Evolutionary conservation across 495 filamentous ascomycete species (phyloP).

Genomic region (Penicillium goetzii): DNA sequence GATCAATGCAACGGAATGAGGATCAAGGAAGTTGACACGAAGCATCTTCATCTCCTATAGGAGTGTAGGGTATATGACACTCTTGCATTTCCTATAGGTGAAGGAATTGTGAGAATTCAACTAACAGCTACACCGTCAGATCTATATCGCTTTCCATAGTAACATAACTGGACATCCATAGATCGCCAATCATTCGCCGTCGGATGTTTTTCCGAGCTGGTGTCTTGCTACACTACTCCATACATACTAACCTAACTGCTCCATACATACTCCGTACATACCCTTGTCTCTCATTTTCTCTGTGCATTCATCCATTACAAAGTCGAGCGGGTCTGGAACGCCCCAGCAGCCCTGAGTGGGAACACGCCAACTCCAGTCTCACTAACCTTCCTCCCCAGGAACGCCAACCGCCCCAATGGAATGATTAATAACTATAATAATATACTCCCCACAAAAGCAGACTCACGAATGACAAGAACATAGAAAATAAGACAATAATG

Average conservation of each 20-base stretch:
- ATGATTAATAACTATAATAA: not conserved
- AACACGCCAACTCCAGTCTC: conserved; percentile 1
- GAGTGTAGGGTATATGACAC: no score
- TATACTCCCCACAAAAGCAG: not conserved
- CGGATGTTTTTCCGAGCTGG: not conserved
- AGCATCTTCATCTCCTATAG: not conserved
- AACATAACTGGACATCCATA: not conserved
- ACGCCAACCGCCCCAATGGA: not conserved
- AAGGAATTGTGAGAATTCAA: no score
- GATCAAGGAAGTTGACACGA: conserved; percentile 1
- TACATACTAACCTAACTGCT: not conserved
- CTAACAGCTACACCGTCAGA: no score
- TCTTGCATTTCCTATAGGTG: no score
- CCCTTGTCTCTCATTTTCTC: not conserved
- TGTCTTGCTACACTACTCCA: not conserved
- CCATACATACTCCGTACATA: not conserved
- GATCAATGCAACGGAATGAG: not conserved
- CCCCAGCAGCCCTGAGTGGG: not conserved
- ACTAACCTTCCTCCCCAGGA: not conserved
- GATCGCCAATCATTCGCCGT: not conserved
- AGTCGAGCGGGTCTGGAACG: conserved; percentile 12
- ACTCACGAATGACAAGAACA: not conserved
- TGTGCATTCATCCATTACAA: conserved; percentile 11
- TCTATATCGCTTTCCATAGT: no score
- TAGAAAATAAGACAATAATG: not conserved